Percentiles rank a stretch among this genome's conserved stretches.
Evolutionary conservation across 495 filamentous ascomycete species (phyloP).

Genomic region (Penicillium chermesinum): DNA sequence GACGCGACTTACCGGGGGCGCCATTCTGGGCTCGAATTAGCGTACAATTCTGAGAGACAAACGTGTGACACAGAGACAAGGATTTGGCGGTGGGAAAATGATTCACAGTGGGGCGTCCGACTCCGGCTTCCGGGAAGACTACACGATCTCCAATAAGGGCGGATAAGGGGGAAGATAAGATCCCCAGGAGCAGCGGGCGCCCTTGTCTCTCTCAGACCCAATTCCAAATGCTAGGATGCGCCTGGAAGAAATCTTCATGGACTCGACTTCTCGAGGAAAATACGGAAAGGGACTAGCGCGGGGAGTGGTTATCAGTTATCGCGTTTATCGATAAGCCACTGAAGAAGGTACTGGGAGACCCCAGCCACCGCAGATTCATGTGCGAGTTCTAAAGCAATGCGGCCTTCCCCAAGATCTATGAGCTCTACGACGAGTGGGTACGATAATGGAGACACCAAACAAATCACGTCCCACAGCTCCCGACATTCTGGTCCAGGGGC

Average conservation of each 20-base stretch:
- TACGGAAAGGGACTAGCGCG: conserved; percentile 14
- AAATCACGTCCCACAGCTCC: background rate
- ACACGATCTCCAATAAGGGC: background rate
- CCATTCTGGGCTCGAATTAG: conserved; percentile 22
- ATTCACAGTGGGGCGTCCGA: conserved; percentile 16
- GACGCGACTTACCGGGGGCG: conserved; percentile 29
- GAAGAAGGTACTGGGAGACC: background rate
- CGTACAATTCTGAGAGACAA: conserved; percentile 1
- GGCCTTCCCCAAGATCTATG: no score
- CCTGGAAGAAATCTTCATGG: no score
- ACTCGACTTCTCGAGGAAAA: no score
- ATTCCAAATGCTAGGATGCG: no score
- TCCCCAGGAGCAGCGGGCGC: no score
- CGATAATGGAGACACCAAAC: background rate
- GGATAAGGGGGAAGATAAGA: no score
- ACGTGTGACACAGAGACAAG: conserved; percentile 9
- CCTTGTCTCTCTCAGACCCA: no score
- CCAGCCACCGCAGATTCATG: conserved; percentile 1
- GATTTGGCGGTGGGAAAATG: conserved; percentile 28
- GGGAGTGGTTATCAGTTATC: conserved; percentile 13
- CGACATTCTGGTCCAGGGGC: background rate
- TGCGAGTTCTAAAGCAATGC: no score
- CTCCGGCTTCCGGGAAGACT: background rate
- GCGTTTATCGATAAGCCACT: conserved; percentile 18
- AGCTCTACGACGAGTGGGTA: background rate